These are phyloP conservation scores for Scheffersomyces cryptocercus DNA, from an alignment of 1,139 yeast genomes.

Conservation along the genomic window DNA sequence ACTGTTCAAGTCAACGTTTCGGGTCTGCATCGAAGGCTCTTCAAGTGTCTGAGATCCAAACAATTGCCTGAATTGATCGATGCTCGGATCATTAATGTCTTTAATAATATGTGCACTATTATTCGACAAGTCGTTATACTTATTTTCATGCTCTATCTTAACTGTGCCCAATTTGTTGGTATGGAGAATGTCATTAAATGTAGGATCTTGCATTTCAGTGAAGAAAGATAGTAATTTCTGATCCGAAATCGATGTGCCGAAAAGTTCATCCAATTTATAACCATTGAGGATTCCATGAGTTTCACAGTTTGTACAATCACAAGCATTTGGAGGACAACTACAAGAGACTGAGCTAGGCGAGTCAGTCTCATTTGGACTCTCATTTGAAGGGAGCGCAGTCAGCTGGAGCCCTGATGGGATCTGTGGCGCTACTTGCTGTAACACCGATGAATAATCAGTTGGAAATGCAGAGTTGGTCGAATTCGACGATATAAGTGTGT, in stretches of 20 bases:
- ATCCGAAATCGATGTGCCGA: conserved; percentile 1
- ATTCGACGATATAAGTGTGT: background rate
- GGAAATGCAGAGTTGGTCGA: background rate
- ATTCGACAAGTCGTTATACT: too few relatives aligned
- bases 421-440: background rate
- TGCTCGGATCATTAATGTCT: background rate
- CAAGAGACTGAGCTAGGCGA: conserved; percentile 28
- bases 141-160: too few relatives aligned
- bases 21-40: too few relatives aligned
- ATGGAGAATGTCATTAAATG: too few relatives aligned
- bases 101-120: background rate
- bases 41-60: background rate
- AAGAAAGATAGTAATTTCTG: background rate
- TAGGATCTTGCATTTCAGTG: background rate
- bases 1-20: too few relatives aligned
- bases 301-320: conserved; percentile 56
- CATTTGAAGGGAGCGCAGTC: conserved; percentile 3
- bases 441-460: background rate
- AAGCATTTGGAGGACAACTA: conserved; percentile 44
- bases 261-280: conserved; percentile 41
- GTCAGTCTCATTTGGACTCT: conserved; percentile 12
- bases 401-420: background rate
- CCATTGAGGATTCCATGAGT: conserved; percentile 58
- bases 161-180: too few relatives aligned
- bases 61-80: background rate